phyloP scores from a whole-genome alignment of 2,329 filamentous ascomycete species.

The Tolypocladium album region DNA sequence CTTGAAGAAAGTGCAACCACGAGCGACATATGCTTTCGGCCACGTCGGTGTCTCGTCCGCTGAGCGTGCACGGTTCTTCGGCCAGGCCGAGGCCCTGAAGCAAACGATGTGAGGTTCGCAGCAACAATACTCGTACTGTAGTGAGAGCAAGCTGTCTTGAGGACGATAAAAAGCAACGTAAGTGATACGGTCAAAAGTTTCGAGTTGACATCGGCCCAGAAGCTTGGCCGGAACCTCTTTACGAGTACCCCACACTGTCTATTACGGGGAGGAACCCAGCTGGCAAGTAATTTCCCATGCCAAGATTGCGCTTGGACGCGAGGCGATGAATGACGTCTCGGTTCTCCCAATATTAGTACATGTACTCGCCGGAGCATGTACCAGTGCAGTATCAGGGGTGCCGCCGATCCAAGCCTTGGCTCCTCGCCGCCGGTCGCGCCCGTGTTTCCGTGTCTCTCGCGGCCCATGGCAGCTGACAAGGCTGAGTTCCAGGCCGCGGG shows the following conservation, averaged over 20 bases:
- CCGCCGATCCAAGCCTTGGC: background rate
- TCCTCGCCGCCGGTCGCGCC: background rate
- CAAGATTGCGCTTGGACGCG: background rate
- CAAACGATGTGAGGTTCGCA: background rate
- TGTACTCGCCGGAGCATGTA: too few relatives aligned
- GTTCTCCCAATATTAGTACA: background rate
- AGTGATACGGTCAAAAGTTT: too few relatives aligned
- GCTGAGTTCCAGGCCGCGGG: background rate
- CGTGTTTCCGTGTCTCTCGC: background rate
- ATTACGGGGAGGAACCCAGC: background rate
- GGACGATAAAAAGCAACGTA: too few relatives aligned
- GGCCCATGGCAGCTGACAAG: background rate
- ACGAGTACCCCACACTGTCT: too few relatives aligned
- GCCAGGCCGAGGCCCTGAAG: too few relatives aligned
- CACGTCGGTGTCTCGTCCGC: too few relatives aligned
- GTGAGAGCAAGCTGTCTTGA: too few relatives aligned
- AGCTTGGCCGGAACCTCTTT: too few relatives aligned
- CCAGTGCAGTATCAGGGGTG: background rate
- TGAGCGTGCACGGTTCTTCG: background rate
- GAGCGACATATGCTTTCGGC: too few relatives aligned
- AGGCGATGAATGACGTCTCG: background rate
- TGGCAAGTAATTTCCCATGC: background rate
- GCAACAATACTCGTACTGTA: background rate
- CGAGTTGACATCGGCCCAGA: too few relatives aligned
- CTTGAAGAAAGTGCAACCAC: too few relatives aligned